Base-by-base conservation (phyloP, 352 stramenopile genomes). In the Globisporangium perplexum region DNA sequence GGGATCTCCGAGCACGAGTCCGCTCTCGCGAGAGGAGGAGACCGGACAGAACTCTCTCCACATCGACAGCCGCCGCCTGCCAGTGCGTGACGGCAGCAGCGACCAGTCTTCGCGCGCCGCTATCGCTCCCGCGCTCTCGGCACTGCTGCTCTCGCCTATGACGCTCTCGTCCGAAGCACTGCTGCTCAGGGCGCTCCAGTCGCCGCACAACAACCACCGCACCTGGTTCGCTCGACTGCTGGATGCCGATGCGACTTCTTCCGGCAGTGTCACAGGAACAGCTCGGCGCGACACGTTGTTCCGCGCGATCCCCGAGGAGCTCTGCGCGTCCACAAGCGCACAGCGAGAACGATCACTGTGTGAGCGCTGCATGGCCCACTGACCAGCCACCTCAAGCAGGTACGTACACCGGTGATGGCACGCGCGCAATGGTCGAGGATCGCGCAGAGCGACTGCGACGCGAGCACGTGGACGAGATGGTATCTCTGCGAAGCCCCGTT, bases 41-140 rank as follows among this genome's bases (percentile, higher is more conserved):
- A 89, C 80, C 11, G 76, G 58, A 44, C 80, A 91, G 59, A 83
- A 91, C 41, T 87, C 68, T 10, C 63, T 66, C 80, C 80, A 91
- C 0, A 63, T 74, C 1, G 77, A 85, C 2, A 90, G 52, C 24
- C 33, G 24, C 0, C 69, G 60, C 30, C 38, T 50, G 45, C 42
- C 22, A 12, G 30, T 36, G 20, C 48, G 41, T n/a, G 30, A 41
- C n/a, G 43, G 57, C 14, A 58, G 24, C 1, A 43, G 46, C 14
- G 35, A 55, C 44, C 43, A 53, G 20, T 41, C 24, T 23, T 53
- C 47, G 7, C 15, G 20, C 22, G n/a, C 11, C 5, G 18, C 15
- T 30, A 11, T 28, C 20, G 12, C 23, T 17, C 7, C 22, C 11
- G 20, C 48, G 22, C 3, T 39, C 33, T 42, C 48, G 10, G 18